phyloP scores from a whole-genome alignment of 1,284 basidiomycete genomes.

The Ustilago bromivora region DNA sequence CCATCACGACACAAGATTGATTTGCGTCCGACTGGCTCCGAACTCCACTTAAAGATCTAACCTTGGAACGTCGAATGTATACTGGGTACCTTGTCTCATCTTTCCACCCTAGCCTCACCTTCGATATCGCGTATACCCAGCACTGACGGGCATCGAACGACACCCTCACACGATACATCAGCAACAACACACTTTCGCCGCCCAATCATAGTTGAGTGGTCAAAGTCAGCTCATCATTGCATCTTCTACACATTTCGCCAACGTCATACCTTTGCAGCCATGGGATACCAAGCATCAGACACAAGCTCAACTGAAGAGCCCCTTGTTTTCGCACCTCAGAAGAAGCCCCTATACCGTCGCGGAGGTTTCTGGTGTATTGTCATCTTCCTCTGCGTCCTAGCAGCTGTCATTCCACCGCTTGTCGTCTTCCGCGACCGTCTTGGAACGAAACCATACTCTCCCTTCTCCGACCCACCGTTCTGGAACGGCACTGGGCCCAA shows the following conservation, averaged over 20 bases:
- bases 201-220: neutral
- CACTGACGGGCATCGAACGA: neutral
- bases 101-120: neutral
- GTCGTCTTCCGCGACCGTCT: constrained; percentile 40
- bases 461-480: constrained; percentile 34
- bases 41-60: neutral
- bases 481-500: constrained; percentile 52
- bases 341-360: constrained; percentile 33
- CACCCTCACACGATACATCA: neutral
- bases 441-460: neutral
- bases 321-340: constrained; percentile 12
- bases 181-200: neutral
- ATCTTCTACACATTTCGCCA: neutral
- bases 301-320: constrained; percentile 38
- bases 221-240: neutral
- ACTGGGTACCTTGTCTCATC: too few species aligned
- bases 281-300: constrained; percentile 18
- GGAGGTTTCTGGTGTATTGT: constrained; percentile 33
- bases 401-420: constrained; percentile 36
- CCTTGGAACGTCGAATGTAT: neutral
- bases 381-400: constrained; percentile 28
- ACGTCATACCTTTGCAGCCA: neutral
- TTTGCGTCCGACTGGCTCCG: neutral
- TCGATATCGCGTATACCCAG: neutral
- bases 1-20: neutral